Conservation (phyloP, 345 rosid species). For the Lenwebbia sp. region DNA sequence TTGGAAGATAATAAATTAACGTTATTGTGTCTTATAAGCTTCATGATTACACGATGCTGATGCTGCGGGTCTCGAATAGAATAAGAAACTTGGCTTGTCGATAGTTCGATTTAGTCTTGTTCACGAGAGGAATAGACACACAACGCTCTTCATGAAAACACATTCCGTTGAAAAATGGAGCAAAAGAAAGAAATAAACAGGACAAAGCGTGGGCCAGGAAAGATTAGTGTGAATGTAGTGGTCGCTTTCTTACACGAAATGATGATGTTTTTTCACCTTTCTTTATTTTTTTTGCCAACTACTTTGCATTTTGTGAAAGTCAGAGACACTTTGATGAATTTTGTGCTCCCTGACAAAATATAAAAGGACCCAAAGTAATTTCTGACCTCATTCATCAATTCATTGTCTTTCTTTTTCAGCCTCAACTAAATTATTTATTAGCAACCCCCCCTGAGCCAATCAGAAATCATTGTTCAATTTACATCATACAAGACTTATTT, state of each 20-base stretch:
- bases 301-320: background rate
- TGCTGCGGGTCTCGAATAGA: background rate
- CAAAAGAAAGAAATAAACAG: background rate
- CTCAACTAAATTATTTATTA: background rate
- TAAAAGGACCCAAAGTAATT: background rate
- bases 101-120: background rate
- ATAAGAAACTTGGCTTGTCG: background rate
- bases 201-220: background rate
- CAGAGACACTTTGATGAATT: background rate
- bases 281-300: background rate
- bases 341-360: background rate
- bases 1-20: background rate
- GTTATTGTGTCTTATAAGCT: background rate
- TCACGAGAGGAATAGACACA: background rate
- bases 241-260: background rate
- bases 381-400: background rate
- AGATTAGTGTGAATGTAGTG: background rate
- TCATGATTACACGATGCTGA: background rate
- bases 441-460: background rate
- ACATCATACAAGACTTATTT: background rate
- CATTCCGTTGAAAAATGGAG: background rate
- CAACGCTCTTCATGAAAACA: background rate
- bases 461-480: background rate
- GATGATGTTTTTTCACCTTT: background rate
- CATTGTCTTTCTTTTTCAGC: background rate